Conservation (phyloP, 2,329 filamentous ascomycete genomes). For the Penicillium expansum region DNA sequence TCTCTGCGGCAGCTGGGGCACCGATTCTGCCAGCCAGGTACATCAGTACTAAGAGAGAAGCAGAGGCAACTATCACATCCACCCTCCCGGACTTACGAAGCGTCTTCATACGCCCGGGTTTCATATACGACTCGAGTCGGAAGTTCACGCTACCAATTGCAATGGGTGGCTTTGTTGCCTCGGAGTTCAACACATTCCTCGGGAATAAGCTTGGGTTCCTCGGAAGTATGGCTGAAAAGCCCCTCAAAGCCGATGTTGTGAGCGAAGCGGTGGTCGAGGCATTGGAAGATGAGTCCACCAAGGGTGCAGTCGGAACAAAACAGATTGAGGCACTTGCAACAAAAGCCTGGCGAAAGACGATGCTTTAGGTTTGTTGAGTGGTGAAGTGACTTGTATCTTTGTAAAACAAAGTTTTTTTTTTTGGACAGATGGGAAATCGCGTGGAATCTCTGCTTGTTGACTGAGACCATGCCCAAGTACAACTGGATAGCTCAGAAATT, state of each 20-base stretch:
- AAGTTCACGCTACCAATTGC: slow-evolving; percentile 83
- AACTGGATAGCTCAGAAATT: slow-evolving; percentile 4
- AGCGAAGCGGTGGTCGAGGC: slow-evolving; percentile 89
- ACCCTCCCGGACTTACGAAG: slow-evolving; percentile 73
- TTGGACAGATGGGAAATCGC: background rate
- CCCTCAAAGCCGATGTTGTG: slow-evolving; percentile 80
- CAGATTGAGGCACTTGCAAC: slow-evolving; percentile 79
- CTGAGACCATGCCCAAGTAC: slow-evolving; percentile 1
- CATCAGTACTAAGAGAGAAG: slow-evolving; percentile 86
- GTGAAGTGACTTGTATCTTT: slow-evolving; percentile 2
- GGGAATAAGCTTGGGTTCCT: slow-evolving; percentile 76
- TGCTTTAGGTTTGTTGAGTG: slow-evolving; percentile 60
- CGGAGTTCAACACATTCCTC: slow-evolving; percentile 72
- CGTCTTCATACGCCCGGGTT: slow-evolving; percentile 79
- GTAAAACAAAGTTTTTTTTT: background rate
- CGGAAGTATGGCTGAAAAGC: slow-evolving; percentile 80
- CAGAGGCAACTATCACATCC: slow-evolving; percentile 71
- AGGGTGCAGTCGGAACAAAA: slow-evolving; percentile 72
- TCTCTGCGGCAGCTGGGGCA: slow-evolving; percentile 83
- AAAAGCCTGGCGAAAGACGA: slow-evolving; percentile 82
- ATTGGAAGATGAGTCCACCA: slow-evolving; percentile 68
- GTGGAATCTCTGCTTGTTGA: slow-evolving; percentile 4
- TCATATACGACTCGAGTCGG: slow-evolving; percentile 83
- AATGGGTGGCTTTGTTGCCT: slow-evolving; percentile 69
- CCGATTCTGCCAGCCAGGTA: slow-evolving; percentile 82